Conservation (phyloP, 148 eudicot species). For the Diospyros lotus region DNA sequence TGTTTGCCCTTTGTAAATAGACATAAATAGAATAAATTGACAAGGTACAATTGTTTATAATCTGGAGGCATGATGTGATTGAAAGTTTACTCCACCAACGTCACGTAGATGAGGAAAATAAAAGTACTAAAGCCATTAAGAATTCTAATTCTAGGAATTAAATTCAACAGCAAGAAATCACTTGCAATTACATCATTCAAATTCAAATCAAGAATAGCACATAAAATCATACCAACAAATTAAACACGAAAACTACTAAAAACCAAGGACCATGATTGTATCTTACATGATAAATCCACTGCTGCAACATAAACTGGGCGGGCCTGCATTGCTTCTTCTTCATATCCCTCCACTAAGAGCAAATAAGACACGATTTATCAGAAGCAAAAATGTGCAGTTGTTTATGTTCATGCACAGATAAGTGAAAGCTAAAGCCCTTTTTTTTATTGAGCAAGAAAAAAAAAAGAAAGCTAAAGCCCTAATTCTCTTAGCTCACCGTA, state of each 20-base stretch:
- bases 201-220: too few species aligned
- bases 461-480: neutral
- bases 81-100: neutral
- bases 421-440: neutral
- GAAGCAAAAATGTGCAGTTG: neutral
- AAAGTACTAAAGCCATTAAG: neutral
- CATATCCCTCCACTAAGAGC: constrained; percentile 58
- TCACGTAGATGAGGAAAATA: neutral
- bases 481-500: too few species aligned
- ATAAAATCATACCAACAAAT: neutral
- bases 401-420: constrained; percentile 2
- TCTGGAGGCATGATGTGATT: neutral
- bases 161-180: neutral
- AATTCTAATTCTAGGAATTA: neutral
- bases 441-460: neutral
- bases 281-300: constrained; percentile 84
- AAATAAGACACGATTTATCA: constrained; percentile 1
- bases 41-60: neutral
- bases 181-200: neutral
- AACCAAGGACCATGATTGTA: constrained; percentile 1
- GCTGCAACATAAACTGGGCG: constrained; percentile 84
- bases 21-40: neutral
- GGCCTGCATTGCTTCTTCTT: constrained; percentile 72
- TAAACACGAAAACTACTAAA: neutral
- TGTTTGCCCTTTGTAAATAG: too few species aligned